These are phyloP conservation scores for Berberis thunbergii DNA, from an alignment of 164 flowering plant genomes.

Conservation along the genomic window DNA sequence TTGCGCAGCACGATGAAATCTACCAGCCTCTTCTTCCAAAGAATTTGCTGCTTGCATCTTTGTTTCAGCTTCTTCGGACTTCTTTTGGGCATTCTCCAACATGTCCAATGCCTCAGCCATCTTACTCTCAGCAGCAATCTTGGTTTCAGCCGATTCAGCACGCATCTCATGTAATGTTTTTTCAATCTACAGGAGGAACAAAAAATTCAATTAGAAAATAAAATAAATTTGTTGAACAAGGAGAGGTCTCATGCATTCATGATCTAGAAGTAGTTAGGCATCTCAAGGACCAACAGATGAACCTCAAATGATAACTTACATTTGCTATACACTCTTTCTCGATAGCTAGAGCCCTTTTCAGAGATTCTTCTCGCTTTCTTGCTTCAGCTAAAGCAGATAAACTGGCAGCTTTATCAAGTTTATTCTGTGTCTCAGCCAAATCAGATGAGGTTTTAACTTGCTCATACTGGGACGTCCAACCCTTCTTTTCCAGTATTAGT, in stretches of 20 bases:
- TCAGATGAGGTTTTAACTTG: constrained; percentile 50
- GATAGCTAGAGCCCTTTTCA: constrained; percentile 72
- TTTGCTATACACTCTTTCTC: constrained; percentile 76
- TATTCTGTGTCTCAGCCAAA: constrained; percentile 37
- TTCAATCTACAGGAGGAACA: constrained; percentile 51
- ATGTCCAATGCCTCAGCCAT: constrained; percentile 59
- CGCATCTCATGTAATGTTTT: constrained; percentile 92
- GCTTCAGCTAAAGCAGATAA: constrained; percentile 66
- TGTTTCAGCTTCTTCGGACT: constrained; percentile 51
- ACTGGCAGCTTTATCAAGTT: constrained; percentile 53
- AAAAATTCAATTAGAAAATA: not conserved
- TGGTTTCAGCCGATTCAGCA: constrained; percentile 77
- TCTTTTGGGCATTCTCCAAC: constrained; percentile 64
- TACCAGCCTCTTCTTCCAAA: constrained; percentile 65
- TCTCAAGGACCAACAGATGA: no score
- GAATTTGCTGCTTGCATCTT: constrained; percentile 65
- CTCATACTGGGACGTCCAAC: constrained; percentile 63
- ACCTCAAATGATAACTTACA: constrained; percentile 31
- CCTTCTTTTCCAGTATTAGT: constrained; percentile 79
- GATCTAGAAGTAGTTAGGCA: not conserved
- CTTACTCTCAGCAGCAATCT: constrained; percentile 65
- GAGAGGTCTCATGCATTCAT: not conserved
- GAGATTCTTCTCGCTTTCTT: constrained; percentile 61
- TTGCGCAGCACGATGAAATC: constrained; percentile 59
- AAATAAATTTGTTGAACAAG: not conserved